Conservation (phyloP, 495 filamentous ascomycete genomes). For the Tuber umbilicatum region DNA sequence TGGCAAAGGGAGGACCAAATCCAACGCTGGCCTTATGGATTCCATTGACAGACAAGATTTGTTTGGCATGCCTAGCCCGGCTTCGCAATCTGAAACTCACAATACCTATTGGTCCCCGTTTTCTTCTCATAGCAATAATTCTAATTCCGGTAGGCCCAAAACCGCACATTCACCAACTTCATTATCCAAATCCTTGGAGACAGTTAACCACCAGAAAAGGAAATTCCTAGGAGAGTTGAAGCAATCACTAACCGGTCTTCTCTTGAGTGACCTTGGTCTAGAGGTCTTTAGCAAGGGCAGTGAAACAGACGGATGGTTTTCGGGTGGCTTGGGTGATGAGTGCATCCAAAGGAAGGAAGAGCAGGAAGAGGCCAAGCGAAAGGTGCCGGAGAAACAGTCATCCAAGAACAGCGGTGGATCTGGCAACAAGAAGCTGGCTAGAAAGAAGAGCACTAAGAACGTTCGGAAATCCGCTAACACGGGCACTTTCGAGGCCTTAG, state of each 20-base stretch:
- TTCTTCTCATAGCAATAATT: conserved; percentile 57
- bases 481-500: conserved; percentile 43
- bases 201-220: conserved; percentile 49
- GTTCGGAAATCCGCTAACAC: conserved; percentile 41
- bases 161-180: conserved; percentile 39
- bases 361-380: conserved; percentile 49
- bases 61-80: conserved; percentile 60
- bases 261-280: conserved; percentile 83
- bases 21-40: conserved; percentile 54
- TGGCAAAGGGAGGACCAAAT: conserved; percentile 43
- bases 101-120: conserved; percentile 87
- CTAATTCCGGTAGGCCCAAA: conserved; percentile 45
- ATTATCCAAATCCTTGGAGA: conserved; percentile 37
- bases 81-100: conserved; percentile 67
- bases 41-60: conserved; percentile 64
- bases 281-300: conserved; percentile 77
- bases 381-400: conserved; percentile 38
- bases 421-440: conserved; percentile 50
- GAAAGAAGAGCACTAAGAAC: conserved; percentile 53
- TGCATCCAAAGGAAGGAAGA: conserved; percentile 69
- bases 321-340: conserved; percentile 64
- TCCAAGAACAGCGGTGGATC: conserved; percentile 42
- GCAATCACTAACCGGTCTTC: conserved; percentile 71
- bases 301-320: conserved; percentile 90
- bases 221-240: conserved; percentile 69